These are phyloP conservation scores for Cutaneotrichosporon sp. DNA, from an alignment of 1,284 basidiomycete species.

Conservation along the genomic window DNA sequence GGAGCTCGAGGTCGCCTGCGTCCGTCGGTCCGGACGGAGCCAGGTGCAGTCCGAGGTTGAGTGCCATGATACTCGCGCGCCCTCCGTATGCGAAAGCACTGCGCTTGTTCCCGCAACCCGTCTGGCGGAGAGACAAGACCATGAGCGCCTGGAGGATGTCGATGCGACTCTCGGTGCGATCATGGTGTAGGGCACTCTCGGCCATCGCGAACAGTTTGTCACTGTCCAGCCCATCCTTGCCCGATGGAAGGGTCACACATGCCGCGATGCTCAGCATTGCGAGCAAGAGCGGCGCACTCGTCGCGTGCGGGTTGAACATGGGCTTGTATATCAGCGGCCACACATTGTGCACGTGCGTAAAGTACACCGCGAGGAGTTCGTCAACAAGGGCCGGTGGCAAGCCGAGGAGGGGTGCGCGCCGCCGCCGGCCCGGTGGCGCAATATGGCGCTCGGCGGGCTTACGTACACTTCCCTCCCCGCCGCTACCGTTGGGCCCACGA, in stretches of 20 bases:
- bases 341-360: conserved; percentile 48
- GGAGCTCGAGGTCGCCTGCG: conserved; percentile 42
- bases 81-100: conserved; percentile 52
- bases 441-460: not conserved
- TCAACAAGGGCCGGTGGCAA: conserved; percentile 34
- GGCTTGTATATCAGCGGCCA: conserved; percentile 53
- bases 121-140: conserved; percentile 53
- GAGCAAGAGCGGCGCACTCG: conserved; percentile 37
- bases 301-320: conserved; percentile 42
- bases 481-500: conserved; percentile 2
- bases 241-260: conserved; percentile 53
- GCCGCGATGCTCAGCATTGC: conserved; percentile 46
- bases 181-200: conserved; percentile 36
- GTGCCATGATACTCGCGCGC: conserved; percentile 51
- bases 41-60: conserved; percentile 54
- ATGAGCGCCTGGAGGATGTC: conserved; percentile 51
- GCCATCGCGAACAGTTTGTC: conserved; percentile 59
- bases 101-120: conserved; percentile 53
- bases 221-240: conserved; percentile 64
- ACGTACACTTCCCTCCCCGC: not conserved
- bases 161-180: conserved; percentile 35
- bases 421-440: conserved; percentile 13
- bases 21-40: conserved; percentile 26
- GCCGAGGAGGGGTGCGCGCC: conserved; percentile 27
- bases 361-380: conserved; percentile 44